Conservation (phyloP, 768 basidiomycete genomes). For the Trametes cubensis region DNA sequence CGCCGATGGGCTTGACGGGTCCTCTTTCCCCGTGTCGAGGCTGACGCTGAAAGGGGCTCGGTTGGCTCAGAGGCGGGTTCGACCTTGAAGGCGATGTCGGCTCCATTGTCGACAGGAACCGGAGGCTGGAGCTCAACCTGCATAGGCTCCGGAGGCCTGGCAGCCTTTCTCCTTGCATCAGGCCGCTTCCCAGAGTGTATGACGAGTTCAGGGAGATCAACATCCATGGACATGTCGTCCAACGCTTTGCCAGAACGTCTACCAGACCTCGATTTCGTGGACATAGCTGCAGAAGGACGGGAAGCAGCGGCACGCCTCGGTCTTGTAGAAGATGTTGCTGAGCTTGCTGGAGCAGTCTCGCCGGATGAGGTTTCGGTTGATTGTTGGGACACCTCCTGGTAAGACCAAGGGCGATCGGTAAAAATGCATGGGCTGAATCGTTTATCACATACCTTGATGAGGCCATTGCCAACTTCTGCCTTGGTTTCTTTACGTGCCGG, state of each 20-base stretch:
- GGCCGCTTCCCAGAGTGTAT: slow-evolving; percentile 22
- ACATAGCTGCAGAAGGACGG: not conserved
- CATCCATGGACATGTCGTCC: slow-evolving; percentile 13
- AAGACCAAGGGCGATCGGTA: not conserved
- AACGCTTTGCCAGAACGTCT: not conserved
- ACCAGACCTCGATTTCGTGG: not conserved
- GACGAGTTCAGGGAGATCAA: slow-evolving; percentile 13
- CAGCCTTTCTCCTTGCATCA: slow-evolving; percentile 21
- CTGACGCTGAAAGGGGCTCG: not conserved
- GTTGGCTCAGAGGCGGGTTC: not conserved
- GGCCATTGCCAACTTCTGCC: not conserved
- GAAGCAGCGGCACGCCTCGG: slow-evolving; percentile 11
- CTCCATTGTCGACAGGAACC: not conserved
- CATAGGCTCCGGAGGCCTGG: slow-evolving; percentile 7
- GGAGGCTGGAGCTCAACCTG: not conserved
- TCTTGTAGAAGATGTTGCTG: slow-evolving; percentile 4
- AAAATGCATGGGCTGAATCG: not conserved
- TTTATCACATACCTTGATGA: not conserved
- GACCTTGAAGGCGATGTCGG: not conserved
- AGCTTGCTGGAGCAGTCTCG: not conserved
- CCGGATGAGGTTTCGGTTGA: no score
- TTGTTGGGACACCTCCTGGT: not conserved
- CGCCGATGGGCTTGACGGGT: slow-evolving; percentile 8
- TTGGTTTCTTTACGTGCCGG: not conserved
- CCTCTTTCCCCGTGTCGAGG: slow-evolving; percentile 7